phyloP scores from a whole-genome alignment of 441 rosid species.

The Pelargonium exstipulatum region DNA sequence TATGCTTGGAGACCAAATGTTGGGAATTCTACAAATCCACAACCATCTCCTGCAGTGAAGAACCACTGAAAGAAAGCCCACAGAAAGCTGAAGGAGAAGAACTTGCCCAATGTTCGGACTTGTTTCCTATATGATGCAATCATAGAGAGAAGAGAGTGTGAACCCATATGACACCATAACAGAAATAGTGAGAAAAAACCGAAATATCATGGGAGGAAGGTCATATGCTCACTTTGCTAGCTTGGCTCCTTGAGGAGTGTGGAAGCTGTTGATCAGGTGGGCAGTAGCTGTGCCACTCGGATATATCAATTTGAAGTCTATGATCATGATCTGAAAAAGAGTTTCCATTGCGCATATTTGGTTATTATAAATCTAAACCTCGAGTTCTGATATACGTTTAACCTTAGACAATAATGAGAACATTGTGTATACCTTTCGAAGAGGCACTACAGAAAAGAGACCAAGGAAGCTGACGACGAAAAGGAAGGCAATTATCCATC shows the following conservation, averaged over 20 bases:
- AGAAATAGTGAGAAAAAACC: neutral
- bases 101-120: constrained; percentile 17
- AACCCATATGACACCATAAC: neutral
- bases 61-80: constrained; percentile 25
- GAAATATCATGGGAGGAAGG: neutral
- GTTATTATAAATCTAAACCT: neutral
- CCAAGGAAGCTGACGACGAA: constrained; percentile 27
- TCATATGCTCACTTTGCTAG: constrained; percentile 10
- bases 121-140: constrained; percentile 10
- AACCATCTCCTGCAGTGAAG: constrained; percentile 10
- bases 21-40: constrained; percentile 14
- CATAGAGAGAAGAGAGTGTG: neutral
- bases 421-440: constrained; percentile 17
- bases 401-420: too few relatives aligned
- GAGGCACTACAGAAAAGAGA: constrained; percentile 24
- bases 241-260: constrained; percentile 20
- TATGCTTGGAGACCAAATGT: constrained; percentile 24
- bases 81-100: constrained; percentile 19
- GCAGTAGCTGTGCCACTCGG: constrained; percentile 20
- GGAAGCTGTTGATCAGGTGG: constrained; percentile 18
- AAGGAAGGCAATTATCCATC: constrained; percentile 26
- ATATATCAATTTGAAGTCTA: constrained; percentile 21
- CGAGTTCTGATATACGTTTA: neutral
- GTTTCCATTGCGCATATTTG: neutral
- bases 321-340: constrained; percentile 24